Evolutionary conservation across 805 yeast genomes (phyloP).

Genomic region (Ogataea trehalophila): DNA sequence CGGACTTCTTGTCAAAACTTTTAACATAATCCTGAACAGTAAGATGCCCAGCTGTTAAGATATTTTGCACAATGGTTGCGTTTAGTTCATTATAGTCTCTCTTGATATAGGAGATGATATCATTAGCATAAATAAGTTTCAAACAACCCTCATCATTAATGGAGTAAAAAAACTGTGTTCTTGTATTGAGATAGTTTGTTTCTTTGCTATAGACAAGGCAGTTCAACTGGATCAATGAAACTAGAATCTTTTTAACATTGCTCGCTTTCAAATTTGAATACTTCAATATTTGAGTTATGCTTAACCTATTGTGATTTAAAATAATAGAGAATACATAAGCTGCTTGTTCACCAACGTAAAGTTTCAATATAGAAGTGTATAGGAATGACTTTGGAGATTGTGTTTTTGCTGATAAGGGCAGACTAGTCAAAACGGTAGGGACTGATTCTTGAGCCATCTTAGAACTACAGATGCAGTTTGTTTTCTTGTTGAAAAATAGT

Average conservation of each 20-base stretch:
- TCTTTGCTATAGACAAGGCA: slow-evolving; percentile 57
- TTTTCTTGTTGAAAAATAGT: no score
- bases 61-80: slow-evolving; percentile 62
- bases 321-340: slow-evolving; percentile 55
- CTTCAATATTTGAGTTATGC: slow-evolving; percentile 47
- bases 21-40: slow-evolving; percentile 47
- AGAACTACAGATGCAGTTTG: no score
- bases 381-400: slow-evolving; percentile 61
- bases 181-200: slow-evolving; percentile 34
- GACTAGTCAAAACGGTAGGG: slow-evolving; percentile 12
- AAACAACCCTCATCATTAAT: slow-evolving; percentile 62
- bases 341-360: slow-evolving; percentile 70
- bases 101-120: slow-evolving; percentile 54
- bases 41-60: slow-evolving; percentile 66
- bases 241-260: slow-evolving; percentile 60
- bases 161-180: slow-evolving; percentile 39
- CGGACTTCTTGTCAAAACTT: slow-evolving; percentile 23
- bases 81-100: slow-evolving; percentile 36
- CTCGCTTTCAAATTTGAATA: slow-evolving; percentile 43
- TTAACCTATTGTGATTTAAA: slow-evolving; percentile 63
- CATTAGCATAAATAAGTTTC: slow-evolving; percentile 70
- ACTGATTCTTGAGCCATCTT: not conserved
- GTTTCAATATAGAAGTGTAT: slow-evolving; percentile 46
- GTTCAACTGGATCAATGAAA: slow-evolving; percentile 72
- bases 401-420: slow-evolving; percentile 38